Conservation (phyloP, 2,329 filamentous ascomycete species). For the Monosporascus cannonballus region DNA sequence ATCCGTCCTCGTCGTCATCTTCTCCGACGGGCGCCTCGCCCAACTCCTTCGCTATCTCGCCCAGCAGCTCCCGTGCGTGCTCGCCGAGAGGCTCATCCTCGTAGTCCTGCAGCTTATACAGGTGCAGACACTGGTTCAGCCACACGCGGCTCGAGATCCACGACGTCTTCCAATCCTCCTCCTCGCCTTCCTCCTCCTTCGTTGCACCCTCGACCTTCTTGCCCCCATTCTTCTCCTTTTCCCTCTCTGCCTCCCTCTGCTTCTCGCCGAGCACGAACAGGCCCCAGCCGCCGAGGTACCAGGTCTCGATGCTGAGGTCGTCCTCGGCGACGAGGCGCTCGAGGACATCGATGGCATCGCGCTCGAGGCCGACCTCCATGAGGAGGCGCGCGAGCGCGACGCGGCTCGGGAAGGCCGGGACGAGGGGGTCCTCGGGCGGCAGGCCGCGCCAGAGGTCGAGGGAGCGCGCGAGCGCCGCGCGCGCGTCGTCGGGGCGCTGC, state of each 20-base stretch:
- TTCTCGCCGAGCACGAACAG: slow-evolving; percentile 73
- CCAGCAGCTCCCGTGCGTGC: slow-evolving; percentile 67
- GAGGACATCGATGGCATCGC: slow-evolving; percentile 77
- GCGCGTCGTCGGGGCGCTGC: slow-evolving; percentile 69
- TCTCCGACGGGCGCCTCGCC: slow-evolving; percentile 53
- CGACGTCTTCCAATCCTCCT: slow-evolving; percentile 51
- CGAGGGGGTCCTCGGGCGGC: slow-evolving; percentile 60
- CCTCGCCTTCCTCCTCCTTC: slow-evolving; percentile 26
- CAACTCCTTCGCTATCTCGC: slow-evolving; percentile 56
- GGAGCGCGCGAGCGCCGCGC: slow-evolving; percentile 70
- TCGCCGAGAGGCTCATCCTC: slow-evolving; percentile 74
- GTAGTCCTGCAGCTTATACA: slow-evolving; percentile 77
- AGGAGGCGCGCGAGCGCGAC: slow-evolving; percentile 79
- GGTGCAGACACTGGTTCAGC: slow-evolving; percentile 72
- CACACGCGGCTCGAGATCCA: slow-evolving; percentile 75
- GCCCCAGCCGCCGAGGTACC: slow-evolving; percentile 96
- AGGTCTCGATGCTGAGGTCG: slow-evolving; percentile 89
- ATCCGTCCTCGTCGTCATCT: slow-evolving; percentile 46
- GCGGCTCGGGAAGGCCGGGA: slow-evolving; percentile 81
- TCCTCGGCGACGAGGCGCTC: slow-evolving; percentile 82
- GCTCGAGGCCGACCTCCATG: slow-evolving; percentile 84
- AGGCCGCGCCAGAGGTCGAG: slow-evolving; percentile 78
- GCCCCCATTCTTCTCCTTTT: slow-evolving; percentile 29
- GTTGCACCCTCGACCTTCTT: slow-evolving; percentile 22
- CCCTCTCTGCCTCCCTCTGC: slow-evolving; percentile 40